Conservation (phyloP, 148 eudicot genomes). For the Gaultheria prostrata region DNA sequence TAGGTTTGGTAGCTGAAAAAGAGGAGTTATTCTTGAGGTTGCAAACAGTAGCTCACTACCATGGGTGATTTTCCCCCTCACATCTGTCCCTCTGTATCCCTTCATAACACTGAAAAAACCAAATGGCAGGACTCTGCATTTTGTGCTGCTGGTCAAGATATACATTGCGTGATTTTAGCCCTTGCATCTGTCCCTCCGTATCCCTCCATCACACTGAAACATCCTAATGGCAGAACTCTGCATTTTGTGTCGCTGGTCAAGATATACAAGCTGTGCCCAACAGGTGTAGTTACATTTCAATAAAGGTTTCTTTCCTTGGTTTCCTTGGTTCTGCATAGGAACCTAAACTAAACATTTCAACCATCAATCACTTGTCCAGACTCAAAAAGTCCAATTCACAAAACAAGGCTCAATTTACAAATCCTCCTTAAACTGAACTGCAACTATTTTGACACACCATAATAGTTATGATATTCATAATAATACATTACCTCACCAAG, state of each 20-base stretch:
- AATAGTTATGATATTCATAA: neutral
- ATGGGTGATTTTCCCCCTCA: neutral
- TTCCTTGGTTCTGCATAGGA: neutral
- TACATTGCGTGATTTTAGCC: neutral
- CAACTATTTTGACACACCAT: neutral
- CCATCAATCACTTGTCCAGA: neutral
- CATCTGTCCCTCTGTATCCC: neutral
- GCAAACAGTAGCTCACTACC: neutral
- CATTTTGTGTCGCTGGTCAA: neutral
- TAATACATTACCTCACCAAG: conserved; percentile 71
- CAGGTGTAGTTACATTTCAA: neutral
- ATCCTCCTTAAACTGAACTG: neutral
- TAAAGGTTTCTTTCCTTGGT: neutral
- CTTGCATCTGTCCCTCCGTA: too few relatives aligned
- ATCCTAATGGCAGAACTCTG: too few relatives aligned
- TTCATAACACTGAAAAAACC: neutral
- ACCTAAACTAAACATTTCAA: neutral
- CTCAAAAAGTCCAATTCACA: neutral
- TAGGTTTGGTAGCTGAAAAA: neutral
- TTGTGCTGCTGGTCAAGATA: too few relatives aligned
- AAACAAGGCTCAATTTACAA: neutral
- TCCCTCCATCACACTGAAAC: too few relatives aligned
- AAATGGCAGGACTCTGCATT: neutral
- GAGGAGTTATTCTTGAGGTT: too few relatives aligned
- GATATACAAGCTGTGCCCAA: neutral